Evolutionary conservation across 208 protist species (phyloP), one percentile per base, ranked within the genome.

Genomic region (Leishmania tarentolae): DNA sequence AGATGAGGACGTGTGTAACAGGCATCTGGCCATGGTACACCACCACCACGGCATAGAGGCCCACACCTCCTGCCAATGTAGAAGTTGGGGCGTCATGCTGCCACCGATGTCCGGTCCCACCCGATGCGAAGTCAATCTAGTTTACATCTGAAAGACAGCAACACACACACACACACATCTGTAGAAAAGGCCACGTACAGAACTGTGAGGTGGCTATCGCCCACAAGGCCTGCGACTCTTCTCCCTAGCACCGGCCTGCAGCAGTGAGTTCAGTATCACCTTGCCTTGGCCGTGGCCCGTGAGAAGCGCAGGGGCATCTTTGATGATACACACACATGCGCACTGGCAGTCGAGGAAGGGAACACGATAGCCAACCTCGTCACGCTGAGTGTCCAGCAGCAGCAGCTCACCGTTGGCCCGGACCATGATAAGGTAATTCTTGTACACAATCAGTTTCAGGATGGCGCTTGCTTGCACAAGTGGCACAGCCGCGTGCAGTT

Each of bases 261-360:
- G n/a, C 53, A 86, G 53, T n/a, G 83, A 46, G 74, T 61, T 84
- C 46, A 86, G 70, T 35, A 85, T 69, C 47, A 89, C 86, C 37
- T 69, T 76, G 24, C 86, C 86, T 46, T 75, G 81, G 56, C 71
- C 63, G 59, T 86, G 83, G 2, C 86, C 86, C 3, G 83, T 86
- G 71, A 89, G 79, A 52, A 89, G 76, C 57, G 63, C 76, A 21
- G 81, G 35, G 24, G 63, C 75, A 19, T 77, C 79, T 53, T 82
- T 86, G 61, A 86, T 70, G n/a, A 28, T 79, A n/a, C 63, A 44
- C 31, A 86, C 56, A 53, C 57, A 77, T 63, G 70, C 74, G 56
- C 82, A 82, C 28, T 11, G 31, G 74, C 78, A 82, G 61, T 82
- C 82, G n/a, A 46, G 50, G 31, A 80, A 86, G 21, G 78, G 73